phyloP scores from a whole-genome alignment of 768 basidiomycete species.

The Rhizopogon sp. region DNA sequence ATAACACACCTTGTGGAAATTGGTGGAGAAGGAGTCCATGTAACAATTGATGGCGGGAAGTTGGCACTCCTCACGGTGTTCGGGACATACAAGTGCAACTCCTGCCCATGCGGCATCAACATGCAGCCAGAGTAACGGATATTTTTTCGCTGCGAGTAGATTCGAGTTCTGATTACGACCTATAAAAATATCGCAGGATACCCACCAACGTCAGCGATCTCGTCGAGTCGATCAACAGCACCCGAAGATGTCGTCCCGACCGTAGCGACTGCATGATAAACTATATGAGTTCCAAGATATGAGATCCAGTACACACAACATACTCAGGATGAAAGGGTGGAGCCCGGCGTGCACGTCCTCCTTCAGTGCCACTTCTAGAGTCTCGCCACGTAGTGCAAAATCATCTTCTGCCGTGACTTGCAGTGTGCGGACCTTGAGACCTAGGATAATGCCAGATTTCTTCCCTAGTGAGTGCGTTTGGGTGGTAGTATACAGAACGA shows the following conservation, averaged over 20 bases:
- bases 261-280: constrained; percentile 60
- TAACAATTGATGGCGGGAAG: constrained; percentile 71
- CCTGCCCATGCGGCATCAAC: constrained; percentile 94
- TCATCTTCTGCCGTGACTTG: constrained; percentile 60
- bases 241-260: constrained; percentile 93
- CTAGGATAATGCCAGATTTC: constrained; percentile 77
- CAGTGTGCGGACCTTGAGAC: constrained; percentile 65
- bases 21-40: constrained; percentile 79
- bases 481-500: constrained; percentile 35
- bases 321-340: constrained; percentile 81
- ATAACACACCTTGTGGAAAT: constrained; percentile 79
- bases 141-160: constrained; percentile 41
- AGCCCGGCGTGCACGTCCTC: constrained; percentile 56
- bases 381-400: constrained; percentile 66
- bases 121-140: constrained; percentile 77
- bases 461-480: constrained; percentile 86
- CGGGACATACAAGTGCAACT: constrained; percentile 74
- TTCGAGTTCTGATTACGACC: neutral
- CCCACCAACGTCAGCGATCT: constrained; percentile 69
- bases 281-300: neutral
- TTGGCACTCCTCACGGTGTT: constrained; percentile 56
- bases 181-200: constrained; percentile 5
- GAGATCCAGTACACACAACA: neutral
- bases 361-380: constrained; percentile 55
- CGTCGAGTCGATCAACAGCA: constrained; percentile 73